Conservation (phyloP, 306 rosid species). For the Crataegus laevigata region DNA sequence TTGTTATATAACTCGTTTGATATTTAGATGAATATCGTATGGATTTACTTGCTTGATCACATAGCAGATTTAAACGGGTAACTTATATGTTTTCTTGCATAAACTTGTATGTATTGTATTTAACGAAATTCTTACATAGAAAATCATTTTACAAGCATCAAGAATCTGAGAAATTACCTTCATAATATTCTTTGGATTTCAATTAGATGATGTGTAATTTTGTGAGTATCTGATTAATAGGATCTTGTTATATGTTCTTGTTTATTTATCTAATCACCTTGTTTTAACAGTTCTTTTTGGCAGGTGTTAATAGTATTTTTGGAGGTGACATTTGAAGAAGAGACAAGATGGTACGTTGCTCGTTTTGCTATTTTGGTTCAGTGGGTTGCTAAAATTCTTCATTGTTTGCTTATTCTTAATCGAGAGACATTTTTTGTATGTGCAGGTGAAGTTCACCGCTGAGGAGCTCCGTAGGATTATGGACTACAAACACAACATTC, state of each 20-base stretch:
- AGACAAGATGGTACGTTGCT: slow-evolving; percentile 53
- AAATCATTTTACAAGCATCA: background rate
- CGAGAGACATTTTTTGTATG: background rate
- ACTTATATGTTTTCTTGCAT: too few relatives aligned
- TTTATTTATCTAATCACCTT: background rate
- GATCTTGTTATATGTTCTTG: background rate
- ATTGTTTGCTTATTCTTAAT: slow-evolving; percentile 1
- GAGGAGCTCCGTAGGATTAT: slow-evolving; percentile 84
- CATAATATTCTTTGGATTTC: background rate
- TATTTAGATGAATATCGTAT: background rate
- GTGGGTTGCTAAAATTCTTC: background rate
- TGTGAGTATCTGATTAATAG: background rate
- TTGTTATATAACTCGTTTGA: background rate
- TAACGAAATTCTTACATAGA: background rate
- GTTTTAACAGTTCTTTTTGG: background rate
- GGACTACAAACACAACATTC: slow-evolving; percentile 80
- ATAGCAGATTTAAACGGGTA: background rate
- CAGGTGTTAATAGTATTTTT: background rate
- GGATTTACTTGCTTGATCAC: background rate
- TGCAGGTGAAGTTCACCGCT: slow-evolving; percentile 95
- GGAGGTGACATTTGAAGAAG: slow-evolving; percentile 4
- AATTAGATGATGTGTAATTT: background rate
- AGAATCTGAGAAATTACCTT: background rate
- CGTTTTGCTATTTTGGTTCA: background rate
- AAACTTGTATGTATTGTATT: too few relatives aligned